These are phyloP conservation scores for Ceratocystis huliohia DNA, from an alignment of 2,329 filamentous ascomycete species.

Conservation along the genomic window DNA sequence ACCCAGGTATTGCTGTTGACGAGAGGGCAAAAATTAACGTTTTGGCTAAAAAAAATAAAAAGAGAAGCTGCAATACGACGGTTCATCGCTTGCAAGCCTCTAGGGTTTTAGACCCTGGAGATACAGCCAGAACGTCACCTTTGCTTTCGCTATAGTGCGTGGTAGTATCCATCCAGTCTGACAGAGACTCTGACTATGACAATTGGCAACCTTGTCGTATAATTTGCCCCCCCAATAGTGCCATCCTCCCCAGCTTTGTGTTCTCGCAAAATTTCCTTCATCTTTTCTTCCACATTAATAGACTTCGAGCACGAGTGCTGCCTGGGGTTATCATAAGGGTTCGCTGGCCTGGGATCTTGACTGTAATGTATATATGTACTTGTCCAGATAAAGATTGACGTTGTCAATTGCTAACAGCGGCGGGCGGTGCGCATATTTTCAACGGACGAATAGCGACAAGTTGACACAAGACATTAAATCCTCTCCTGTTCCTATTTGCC, in stretches of 20 bases:
- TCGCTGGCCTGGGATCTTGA: background rate
- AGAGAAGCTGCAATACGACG: background rate
- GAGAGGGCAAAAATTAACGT: no score
- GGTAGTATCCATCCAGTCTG: no score
- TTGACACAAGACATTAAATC: background rate
- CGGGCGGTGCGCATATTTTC: background rate
- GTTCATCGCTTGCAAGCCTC: background rate
- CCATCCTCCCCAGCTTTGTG: background rate
- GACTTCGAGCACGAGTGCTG: background rate
- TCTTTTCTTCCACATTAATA: background rate
- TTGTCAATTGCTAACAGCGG: background rate
- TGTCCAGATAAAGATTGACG: constrained; percentile 3
- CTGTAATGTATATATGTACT: no score
- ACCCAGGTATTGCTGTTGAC: no score
- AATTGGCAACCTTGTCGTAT: background rate
- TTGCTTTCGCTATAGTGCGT: no score
- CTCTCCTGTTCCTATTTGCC: background rate
- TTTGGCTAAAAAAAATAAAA: background rate
- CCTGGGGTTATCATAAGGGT: constrained; percentile 2
- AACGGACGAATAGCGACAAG: background rate
- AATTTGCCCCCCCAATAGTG: background rate
- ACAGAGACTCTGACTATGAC: no score
- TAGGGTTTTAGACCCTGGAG: background rate
- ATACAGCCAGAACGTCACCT: background rate
- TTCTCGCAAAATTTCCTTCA: background rate